Evolutionary conservation across 495 filamentous ascomycete species (phyloP), one percentile per base, ranked within the genome.

Genomic region (Aeminium ludgeri): DNA sequence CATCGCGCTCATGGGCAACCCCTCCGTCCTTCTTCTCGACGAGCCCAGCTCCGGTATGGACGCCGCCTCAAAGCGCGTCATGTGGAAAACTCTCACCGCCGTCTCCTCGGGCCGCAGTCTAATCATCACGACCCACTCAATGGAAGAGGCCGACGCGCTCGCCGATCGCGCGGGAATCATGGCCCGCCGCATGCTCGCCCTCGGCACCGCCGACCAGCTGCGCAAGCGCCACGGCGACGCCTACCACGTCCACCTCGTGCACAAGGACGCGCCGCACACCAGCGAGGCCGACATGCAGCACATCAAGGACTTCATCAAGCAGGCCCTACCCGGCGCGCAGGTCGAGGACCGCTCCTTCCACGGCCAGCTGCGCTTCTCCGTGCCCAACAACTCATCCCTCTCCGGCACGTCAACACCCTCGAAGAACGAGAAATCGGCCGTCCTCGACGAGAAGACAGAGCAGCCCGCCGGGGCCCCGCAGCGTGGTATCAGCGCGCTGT

Each of bases 61-160:
- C 48, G 79, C 80, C 0, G 76, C 74, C 0, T 70, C 77, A 0
- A 85, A 83, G 54, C 62, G 80, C 19, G 65, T 75, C 44, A 82
- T 85, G 80, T 85, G 80, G 80, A 68, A 66, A 38, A 80, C 76
- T 0, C 63, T 83, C 2, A 62, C 63, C 10, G 54, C 65, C 0
- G 67, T 80, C 19, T 69, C 66, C 0, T 58, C 62, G 0, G 77
- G 76, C 3, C 62, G 78, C 1, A 69, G 66, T 1, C 63, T 83
- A n/a, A 44, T 62, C 5, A 48, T 62, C 27, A 62, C n/a, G 10
- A 86, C 80, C 7, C 80, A 86, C 50, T 69, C 63, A 28, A 84
- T 86, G 80, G 80, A 86, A 52, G 80, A 86, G 54, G 80, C 80
- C 12, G 76, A 81, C 43, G 78, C 78, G 3, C 62, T 86, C 8